Evolutionary conservation across 164 flowering plant species (phyloP).

Genomic region (Umbilicus rupestris): DNA sequence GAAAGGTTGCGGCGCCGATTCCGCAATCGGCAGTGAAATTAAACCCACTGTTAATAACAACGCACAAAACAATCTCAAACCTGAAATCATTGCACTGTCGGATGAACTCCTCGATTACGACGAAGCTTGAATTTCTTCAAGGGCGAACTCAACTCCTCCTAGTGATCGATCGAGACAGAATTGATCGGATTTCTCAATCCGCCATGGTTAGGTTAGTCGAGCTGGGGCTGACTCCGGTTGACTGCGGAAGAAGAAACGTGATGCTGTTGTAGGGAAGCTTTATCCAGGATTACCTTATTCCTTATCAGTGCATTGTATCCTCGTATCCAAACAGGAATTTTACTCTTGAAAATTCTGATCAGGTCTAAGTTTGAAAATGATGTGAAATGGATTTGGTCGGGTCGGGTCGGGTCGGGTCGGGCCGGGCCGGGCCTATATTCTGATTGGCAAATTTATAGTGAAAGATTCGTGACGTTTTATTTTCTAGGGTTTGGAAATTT

Average conservation of each 20-base stretch:
- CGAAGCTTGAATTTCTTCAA: neutral
- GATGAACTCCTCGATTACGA: neutral
- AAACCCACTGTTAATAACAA: neutral
- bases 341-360: too few species aligned
- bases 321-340: neutral
- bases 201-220: neutral
- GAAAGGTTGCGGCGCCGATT: conserved; percentile 63
- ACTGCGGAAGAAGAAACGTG: neutral
- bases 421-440: too few species aligned
- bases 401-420: too few species aligned
- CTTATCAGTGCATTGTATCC: neutral
- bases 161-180: neutral
- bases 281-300: neutral
- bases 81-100: neutral
- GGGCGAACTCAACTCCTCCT: neutral
- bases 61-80: neutral
- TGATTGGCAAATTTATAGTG: too few species aligned
- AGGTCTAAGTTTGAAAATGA: too few species aligned
- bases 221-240: neutral
- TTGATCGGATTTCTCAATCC: conserved; percentile 1
- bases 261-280: neutral
- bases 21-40: conserved; percentile 12
- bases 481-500: too few species aligned
- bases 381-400: too few species aligned
- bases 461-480: too few species aligned